Evolutionary conservation across 306 rosid genomes (phyloP).

Genomic region (Lagenaria siceraria): DNA sequence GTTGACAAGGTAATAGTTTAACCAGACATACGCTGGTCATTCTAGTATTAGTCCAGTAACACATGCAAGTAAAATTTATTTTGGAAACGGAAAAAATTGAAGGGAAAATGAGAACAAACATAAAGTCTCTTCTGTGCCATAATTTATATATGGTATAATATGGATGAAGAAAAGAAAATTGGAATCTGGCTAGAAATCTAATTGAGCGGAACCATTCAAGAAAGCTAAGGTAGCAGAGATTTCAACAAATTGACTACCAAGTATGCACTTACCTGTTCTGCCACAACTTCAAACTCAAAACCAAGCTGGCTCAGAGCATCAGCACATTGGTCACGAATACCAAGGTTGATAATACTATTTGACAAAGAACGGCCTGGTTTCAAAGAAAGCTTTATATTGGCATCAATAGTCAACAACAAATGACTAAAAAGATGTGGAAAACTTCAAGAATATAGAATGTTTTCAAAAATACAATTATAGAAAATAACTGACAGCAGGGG

Average conservation of each 20-base stretch:
- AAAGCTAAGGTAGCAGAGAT: neutral
- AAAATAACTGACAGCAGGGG: neutral
- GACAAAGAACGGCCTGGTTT: conserved; percentile 64
- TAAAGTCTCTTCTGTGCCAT: neutral
- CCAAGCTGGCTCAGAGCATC: conserved; percentile 72
- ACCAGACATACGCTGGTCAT: neutral
- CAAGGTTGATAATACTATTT: conserved; percentile 67
- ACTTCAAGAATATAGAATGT: neutral
- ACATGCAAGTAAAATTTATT: neutral
- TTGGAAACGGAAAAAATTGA: neutral
- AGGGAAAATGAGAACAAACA: neutral
- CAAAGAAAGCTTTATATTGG: conserved; percentile 5
- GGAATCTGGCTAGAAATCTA: neutral
- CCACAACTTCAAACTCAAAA: conserved; percentile 65
- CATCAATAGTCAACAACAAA: neutral
- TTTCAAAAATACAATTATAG: neutral
- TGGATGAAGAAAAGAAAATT: neutral
- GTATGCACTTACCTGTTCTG: conserved; percentile 41
- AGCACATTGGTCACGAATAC: conserved; percentile 57
- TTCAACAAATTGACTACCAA: neutral
- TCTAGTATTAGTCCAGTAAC: neutral
- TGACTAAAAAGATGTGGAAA: neutral
- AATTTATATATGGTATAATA: neutral
- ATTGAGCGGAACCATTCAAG: conserved; percentile 5
- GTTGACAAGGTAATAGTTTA: neutral